Percentiles rank a stretch among this genome's conserved stretches.
Conservation (phyloP, 2,329 filamentous ascomycete species). For the Parafenestella ontariensis region DNA sequence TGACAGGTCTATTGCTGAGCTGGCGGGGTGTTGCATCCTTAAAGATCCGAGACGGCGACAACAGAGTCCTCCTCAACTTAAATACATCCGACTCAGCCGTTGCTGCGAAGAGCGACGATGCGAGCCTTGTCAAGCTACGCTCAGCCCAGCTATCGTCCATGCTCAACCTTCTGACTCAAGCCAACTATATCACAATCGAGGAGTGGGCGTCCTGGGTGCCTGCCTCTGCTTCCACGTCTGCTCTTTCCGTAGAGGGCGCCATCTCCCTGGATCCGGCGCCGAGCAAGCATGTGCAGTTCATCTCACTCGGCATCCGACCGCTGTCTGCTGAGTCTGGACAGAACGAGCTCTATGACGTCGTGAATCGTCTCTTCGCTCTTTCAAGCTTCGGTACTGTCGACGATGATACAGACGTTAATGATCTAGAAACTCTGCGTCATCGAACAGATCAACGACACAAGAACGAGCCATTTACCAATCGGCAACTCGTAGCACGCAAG, state of each 20-base stretch:
- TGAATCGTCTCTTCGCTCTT: conserved; percentile 77
- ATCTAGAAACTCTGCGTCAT: conserved; percentile 46
- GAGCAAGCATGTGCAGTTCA: conserved; percentile 77
- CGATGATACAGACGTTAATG: conserved; percentile 48
- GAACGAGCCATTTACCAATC: conserved; percentile 57
- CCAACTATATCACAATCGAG: conserved; percentile 64
- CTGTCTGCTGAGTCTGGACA: conserved; percentile 63
- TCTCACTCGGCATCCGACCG: conserved; percentile 77
- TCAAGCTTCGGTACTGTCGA: conserved; percentile 77
- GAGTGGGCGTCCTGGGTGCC: conserved; percentile 70
- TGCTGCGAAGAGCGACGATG: neutral
- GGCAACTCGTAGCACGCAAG: conserved; percentile 65
- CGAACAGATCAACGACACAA: conserved; percentile 54
- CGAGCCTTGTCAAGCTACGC: conserved; percentile 5
- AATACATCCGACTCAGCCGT: conserved; percentile 17
- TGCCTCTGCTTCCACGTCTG: conserved; percentile 69
- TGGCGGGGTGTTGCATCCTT: conserved; percentile 68
- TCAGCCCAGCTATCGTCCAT: conserved; percentile 29
- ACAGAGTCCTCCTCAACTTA: conserved; percentile 46
- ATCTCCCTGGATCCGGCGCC: conserved; percentile 75
- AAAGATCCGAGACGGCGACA: conserved; percentile 62
- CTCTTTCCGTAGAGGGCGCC: conserved; percentile 70
- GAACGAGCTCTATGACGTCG: conserved; percentile 74
- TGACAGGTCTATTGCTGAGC: conserved; percentile 73
- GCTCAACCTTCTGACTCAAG: conserved; percentile 66